Percentiles rank a stretch among this genome's conserved stretches.
These are phyloP conservation scores for Tuber calosporum DNA, from an alignment of 495 filamentous ascomycete genomes.

Conservation along the genomic window DNA sequence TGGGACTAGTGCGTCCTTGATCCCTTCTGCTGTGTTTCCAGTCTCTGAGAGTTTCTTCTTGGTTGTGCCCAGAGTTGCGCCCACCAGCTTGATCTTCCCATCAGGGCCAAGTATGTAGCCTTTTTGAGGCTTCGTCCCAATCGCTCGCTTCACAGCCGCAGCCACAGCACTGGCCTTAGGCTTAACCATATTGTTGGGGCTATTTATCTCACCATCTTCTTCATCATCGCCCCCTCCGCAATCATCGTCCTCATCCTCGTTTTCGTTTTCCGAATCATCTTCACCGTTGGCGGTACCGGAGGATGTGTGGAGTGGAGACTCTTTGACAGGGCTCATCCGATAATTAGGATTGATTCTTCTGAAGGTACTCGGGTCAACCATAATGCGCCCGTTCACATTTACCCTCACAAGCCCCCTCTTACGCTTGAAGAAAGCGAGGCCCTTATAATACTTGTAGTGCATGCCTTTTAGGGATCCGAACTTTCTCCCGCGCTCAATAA, in stretches of 20 bases:
- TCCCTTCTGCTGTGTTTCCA: slow-evolving; percentile 5
- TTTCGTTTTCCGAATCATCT: slow-evolving; percentile 30
- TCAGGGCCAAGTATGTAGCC: slow-evolving; percentile 31
- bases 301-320: slow-evolving; percentile 18
- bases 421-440: slow-evolving; percentile 76
- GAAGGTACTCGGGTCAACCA: slow-evolving; percentile 85
- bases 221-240: slow-evolving; percentile 29
- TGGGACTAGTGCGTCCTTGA: slow-evolving; percentile 28
- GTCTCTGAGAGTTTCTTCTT: slow-evolving; percentile 24
- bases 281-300: slow-evolving; percentile 7
- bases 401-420: slow-evolving; percentile 71
- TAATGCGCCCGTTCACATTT: slow-evolving; percentile 82
- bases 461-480: slow-evolving; percentile 75
- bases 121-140: slow-evolving; percentile 29
- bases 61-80: slow-evolving; percentile 7
- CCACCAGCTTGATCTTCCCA: slow-evolving; percentile 30
- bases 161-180: neutral
- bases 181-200: slow-evolving; percentile 21
- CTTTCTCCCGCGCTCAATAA: slow-evolving; percentile 79
- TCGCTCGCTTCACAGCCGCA: slow-evolving; percentile 18
- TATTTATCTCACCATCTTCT: slow-evolving; percentile 29
- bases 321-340: slow-evolving; percentile 53
- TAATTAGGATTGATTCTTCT: slow-evolving; percentile 87
- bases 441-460: slow-evolving; percentile 81
- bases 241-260: slow-evolving; percentile 31